phyloP scores from a whole-genome alignment of 2,329 filamentous ascomycete genomes.

The Fusarium siculi region DNA sequence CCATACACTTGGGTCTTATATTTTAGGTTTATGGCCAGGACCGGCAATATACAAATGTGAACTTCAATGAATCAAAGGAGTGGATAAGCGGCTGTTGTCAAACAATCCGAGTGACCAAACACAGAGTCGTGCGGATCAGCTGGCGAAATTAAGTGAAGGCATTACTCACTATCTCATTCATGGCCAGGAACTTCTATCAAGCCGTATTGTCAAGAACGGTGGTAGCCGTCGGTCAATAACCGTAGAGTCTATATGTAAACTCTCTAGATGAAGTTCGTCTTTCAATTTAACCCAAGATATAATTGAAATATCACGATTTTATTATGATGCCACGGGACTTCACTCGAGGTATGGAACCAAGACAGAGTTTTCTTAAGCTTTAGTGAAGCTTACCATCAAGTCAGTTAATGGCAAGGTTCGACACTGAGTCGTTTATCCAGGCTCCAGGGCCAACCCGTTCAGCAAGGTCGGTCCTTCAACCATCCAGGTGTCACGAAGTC shows the following conservation, averaged over 20 bases:
- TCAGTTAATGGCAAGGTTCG: background rate
- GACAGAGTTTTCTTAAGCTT: background rate
- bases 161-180: background rate
- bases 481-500: background rate
- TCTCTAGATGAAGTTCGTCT: background rate
- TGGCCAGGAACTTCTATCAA: background rate
- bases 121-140: background rate
- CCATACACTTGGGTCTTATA: background rate
- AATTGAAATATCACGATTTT: background rate
- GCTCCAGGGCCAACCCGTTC: background rate
- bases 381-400: background rate
- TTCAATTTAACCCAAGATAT: background rate
- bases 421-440: background rate
- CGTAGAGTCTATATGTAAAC: background rate
- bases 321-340: background rate
- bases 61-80: background rate
- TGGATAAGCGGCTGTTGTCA: background rate
- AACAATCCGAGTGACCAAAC: background rate
- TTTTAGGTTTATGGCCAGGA: background rate
- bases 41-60: background rate
- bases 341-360: background rate
- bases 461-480: fast-evolving
- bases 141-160: fast-evolving
- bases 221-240: background rate
- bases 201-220: background rate